Base-by-base conservation (phyloP, 768 basidiomycete genomes). In the Collybia nuda region DNA sequence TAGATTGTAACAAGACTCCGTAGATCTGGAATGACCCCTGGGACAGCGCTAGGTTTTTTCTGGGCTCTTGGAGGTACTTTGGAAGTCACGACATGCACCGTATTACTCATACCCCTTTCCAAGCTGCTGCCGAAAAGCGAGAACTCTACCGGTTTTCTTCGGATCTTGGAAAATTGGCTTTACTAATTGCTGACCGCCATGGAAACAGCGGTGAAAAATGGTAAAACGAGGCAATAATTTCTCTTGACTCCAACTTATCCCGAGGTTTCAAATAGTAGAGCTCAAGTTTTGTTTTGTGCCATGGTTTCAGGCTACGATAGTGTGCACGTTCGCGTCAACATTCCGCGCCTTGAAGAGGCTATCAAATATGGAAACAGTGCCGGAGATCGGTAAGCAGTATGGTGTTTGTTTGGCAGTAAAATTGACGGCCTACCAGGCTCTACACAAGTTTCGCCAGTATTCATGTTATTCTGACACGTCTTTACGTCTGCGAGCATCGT, bases 301-400 rank as follows among this genome's bases (percentile, higher is more conserved):
- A 75, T 86, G 73, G 82, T 84, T 5, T 82, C 86, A 2, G 82
- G 82, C 0, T 89, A 81, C 58, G 84, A 86, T 59, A 84, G 78
- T 49, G 73, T 79, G 0, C 85, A 88, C 57, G 72, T 86, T 18
- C 79, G 85, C 15, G 71, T 76, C n/a, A 85, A 83, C 58, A 62
- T 86, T 12, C 72, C 77, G 11, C 76, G 81, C 9, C 65, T 86
- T 42, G 81, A 85, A 59, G 75, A 82, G 59, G 84, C 85, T 7
- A 67, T 84, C 23, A 81, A 84, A 59, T 82, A 81, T 55, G 85
- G 84, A 3, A 76, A 81, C 42, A 82, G 82, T 54, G 80, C 85
- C 7, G 85, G 85, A 12, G 85, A 89, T 59, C 74, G 82, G 85
- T 85, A 51, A 48, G 68, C 55, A 8, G 24, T 12, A 6, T 24